Base-by-base conservation (phyloP, 2,329 filamentous ascomycete species). In the Penicillium brasilianum region DNA sequence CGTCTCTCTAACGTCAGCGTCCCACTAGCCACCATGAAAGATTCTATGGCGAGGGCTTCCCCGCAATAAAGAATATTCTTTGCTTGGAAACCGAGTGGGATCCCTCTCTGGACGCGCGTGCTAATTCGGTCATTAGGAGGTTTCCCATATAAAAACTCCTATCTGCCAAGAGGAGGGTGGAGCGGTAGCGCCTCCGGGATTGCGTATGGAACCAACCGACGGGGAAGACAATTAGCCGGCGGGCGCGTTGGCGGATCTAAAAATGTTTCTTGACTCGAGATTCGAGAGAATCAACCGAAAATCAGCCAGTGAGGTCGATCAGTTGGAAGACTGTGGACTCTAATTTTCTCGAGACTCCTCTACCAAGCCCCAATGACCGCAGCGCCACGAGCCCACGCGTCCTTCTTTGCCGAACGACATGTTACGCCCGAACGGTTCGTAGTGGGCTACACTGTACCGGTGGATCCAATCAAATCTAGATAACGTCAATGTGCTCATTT, bases 311-410 rank as follows among this genome's bases (percentile, higher is more conserved):
- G 28, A 51, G 8, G 39, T 44, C 7, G 20, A 53, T 28, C 50
- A 18, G 18, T 39, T 10, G 4, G 10, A 18, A 37, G 22, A 18
- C 7, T 25, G 34, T 37, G 50, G 50, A 22, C n/a, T 32, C 34
- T 20, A 53, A 18, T 39, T 28, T 28, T 53, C 50, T 53, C 14
- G 34, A 39, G 10, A 18, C 2, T 34, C 50, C 50, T 14, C 22
- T 34, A 22, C 36, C 14, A 37, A 43, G 28, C 46, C 44, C 53
- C 58, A 30, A 39, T 34, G 30, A 48, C 39, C 32, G 39, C 34
- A 57, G 58, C 53, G 58, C 58, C 53, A 52, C 37, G 53, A 39
- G 53, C 52, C 58, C 58, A 57, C 58, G 58, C 58, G 58, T 60
- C 58, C 37, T 46, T 18, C 18, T 16, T 36, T 37, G 56, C 56